Evolutionary conservation across 495 filamentous ascomycete genomes (phyloP).

Genomic region (Lophium mytilinum): DNA sequence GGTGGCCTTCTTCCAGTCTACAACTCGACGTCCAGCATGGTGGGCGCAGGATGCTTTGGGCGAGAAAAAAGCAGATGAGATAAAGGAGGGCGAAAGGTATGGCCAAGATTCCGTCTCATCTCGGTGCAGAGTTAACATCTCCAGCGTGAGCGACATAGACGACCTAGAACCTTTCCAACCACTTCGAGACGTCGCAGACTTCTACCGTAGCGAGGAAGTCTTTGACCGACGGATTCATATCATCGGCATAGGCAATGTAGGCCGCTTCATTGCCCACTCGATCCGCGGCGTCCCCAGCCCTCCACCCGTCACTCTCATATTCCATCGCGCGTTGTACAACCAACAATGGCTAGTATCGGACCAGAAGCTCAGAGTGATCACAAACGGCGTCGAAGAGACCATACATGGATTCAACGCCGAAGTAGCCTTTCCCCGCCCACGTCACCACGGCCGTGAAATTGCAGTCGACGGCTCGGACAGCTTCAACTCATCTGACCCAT

Average conservation of each 20-base stretch:
- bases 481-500: not conserved
- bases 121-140: not conserved
- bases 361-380: conserved; percentile 31
- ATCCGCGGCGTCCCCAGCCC: conserved; percentile 47
- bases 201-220: conserved; percentile 15
- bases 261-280: conserved; percentile 53
- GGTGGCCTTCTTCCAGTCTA: conserved; percentile 19
- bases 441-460: conserved; percentile 14
- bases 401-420: conserved; percentile 47
- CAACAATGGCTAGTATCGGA: conserved; percentile 25
- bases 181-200: conserved; percentile 6
- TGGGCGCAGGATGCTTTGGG: conserved; percentile 1
- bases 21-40: conserved; percentile 3
- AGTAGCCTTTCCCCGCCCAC: conserved; percentile 23
- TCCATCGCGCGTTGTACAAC: conserved; percentile 39
- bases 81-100: conserved; percentile 4
- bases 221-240: conserved; percentile 43
- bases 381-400: conserved; percentile 32
- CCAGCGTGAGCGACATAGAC: not conserved
- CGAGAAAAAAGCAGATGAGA: not conserved
- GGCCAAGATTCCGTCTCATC: not conserved
- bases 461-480: not conserved
- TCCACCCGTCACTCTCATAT: conserved; percentile 52
- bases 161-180: not conserved
- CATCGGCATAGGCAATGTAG: conserved; percentile 50